These are phyloP conservation scores for Pneumocystis sp. DNA, from an alignment of 1,139 yeast genomes.

Conservation along the genomic window DNA sequence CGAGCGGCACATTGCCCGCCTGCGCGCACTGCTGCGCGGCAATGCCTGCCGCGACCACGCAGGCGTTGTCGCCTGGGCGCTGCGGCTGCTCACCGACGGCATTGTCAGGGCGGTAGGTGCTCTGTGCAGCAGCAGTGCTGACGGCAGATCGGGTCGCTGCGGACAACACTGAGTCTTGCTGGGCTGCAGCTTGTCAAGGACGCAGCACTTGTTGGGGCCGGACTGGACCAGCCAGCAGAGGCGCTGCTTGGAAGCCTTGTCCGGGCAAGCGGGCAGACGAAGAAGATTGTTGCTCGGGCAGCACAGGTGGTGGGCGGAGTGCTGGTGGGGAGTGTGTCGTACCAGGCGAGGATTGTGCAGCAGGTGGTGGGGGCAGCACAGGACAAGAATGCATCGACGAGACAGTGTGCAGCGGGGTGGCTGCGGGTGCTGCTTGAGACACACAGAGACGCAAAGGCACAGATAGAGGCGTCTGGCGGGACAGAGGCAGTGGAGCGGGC, in stretches of 20 bases:
- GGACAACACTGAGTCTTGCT: slow-evolving; percentile 68
- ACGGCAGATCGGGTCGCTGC: slow-evolving; percentile 39
- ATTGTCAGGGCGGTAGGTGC: slow-evolving; percentile 44
- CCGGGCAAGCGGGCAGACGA: slow-evolving; percentile 57
- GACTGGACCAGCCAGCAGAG: slow-evolving; percentile 48
- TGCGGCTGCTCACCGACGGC: slow-evolving; percentile 41
- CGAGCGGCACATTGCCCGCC: slow-evolving; percentile 43
- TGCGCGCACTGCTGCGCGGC: slow-evolving; percentile 51
- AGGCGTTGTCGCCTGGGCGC: slow-evolving; percentile 30
- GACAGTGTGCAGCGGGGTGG: slow-evolving; percentile 59
- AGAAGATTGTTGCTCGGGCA: slow-evolving; percentile 60
- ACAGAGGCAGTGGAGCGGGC: slow-evolving; percentile 39
- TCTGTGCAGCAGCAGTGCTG: no score
- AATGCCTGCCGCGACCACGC: slow-evolving; percentile 32
- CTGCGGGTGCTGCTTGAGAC: slow-evolving; percentile 40
- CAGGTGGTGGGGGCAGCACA: slow-evolving; percentile 39
- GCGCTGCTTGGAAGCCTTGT: slow-evolving; percentile 42
- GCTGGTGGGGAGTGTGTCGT: slow-evolving; percentile 42
- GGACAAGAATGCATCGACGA: slow-evolving; percentile 59
- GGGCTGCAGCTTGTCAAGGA: slow-evolving; percentile 76
- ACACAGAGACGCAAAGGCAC: slow-evolving; percentile 30
- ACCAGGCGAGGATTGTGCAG: slow-evolving; percentile 38
- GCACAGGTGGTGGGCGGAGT: slow-evolving; percentile 57
- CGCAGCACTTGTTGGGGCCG: slow-evolving; percentile 34
- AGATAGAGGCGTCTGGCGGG: slow-evolving; percentile 25